A percentile compares a stretch with the other conserved stretches of the same genome.
These are phyloP conservation scores for Spergularia marina DNA, from an alignment of 148 eudicot species.

Conservation along the genomic window DNA sequence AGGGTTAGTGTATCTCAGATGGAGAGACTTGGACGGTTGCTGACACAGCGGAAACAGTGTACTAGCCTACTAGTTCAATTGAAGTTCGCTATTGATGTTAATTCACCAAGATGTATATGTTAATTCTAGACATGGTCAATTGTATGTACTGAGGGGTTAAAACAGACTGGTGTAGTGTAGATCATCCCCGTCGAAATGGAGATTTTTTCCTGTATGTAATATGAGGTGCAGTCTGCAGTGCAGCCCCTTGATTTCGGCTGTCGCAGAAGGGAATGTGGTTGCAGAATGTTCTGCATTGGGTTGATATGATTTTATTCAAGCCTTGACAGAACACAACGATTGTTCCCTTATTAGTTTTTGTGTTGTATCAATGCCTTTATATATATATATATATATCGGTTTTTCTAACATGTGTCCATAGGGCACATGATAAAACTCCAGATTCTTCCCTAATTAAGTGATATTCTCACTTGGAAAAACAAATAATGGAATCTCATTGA, in stretches of 20 bases:
- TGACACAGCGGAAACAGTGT: slow-evolving; percentile 1
- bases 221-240: slow-evolving; percentile 12
- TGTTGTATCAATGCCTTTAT: too few species aligned
- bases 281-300: background rate
- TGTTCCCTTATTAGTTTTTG: too few species aligned
- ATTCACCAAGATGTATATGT: slow-evolving; percentile 6
- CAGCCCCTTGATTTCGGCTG: slow-evolving; percentile 7
- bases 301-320: background rate
- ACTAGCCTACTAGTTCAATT: slow-evolving; percentile 3
- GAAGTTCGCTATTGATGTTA: background rate
- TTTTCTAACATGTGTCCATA: too few species aligned
- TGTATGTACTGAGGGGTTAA: slow-evolving; percentile 19
- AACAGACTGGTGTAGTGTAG: slow-evolving; percentile 4
- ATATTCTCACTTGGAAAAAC: too few species aligned
- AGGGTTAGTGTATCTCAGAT: slow-evolving; percentile 74
- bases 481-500: too few species aligned
- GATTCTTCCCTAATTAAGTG: too few species aligned
- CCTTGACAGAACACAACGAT: too few species aligned
- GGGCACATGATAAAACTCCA: too few species aligned
- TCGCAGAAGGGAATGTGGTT: background rate
- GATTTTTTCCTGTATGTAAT: background rate
- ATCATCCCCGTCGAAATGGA: background rate
- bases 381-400: too few species aligned
- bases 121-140: slow-evolving; percentile 1
- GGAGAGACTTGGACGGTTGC: slow-evolving; percentile 92